Percentiles rank a stretch among this genome's conserved stretches.
These are phyloP conservation scores for Sugiyamaella marilandica DNA, from an alignment of 805 yeast genomes.

Conservation along the genomic window DNA sequence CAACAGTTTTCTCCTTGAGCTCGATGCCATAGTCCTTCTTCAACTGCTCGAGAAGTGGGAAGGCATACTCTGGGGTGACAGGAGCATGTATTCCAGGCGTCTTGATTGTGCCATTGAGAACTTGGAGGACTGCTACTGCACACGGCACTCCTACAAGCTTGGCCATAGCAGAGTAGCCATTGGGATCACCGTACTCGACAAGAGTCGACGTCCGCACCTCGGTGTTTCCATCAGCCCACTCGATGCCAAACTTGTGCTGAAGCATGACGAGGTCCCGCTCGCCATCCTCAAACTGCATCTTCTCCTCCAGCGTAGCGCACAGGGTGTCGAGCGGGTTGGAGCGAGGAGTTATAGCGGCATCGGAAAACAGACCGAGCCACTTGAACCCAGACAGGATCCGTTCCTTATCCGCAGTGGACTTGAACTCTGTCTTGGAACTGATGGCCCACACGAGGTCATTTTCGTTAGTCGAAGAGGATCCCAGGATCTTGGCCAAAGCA, in stretches of 20 bases:
- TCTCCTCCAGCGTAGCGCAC: conserved; percentile 91
- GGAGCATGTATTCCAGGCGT: conserved; percentile 90
- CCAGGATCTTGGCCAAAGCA: conserved; percentile 70
- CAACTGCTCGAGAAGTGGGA: conserved; percentile 85
- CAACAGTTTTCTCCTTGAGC: conserved; percentile 75
- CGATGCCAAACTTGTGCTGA: conserved; percentile 97
- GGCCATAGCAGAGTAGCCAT: conserved; percentile 97
- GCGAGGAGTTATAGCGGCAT: conserved; percentile 71
- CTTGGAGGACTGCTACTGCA: conserved; percentile 87
- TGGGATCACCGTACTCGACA: conserved; percentile 83
- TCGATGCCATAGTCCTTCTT: conserved; percentile 85
- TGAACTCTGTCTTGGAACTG: conserved; percentile 72
- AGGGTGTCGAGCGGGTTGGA: conserved; percentile 93
- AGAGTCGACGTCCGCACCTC: conserved; percentile 95
- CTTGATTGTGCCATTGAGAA: conserved; percentile 72
- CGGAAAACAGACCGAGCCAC: conserved; percentile 92
- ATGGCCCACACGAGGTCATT: conserved; percentile 72
- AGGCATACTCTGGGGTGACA: conserved; percentile 81
- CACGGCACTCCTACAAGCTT: conserved; percentile 97
- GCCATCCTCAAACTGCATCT: conserved; percentile 92
- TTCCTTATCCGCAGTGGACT: conserved; percentile 73
- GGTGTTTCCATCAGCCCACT: conserved; percentile 86
- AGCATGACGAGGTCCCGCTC: conserved; percentile 93
- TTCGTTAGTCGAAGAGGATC: conserved; percentile 65
- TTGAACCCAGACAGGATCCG: conserved; percentile 83